Conservation (phyloP, 2,329 filamentous ascomycete genomes). For the Monosporascus sp. region DNA sequence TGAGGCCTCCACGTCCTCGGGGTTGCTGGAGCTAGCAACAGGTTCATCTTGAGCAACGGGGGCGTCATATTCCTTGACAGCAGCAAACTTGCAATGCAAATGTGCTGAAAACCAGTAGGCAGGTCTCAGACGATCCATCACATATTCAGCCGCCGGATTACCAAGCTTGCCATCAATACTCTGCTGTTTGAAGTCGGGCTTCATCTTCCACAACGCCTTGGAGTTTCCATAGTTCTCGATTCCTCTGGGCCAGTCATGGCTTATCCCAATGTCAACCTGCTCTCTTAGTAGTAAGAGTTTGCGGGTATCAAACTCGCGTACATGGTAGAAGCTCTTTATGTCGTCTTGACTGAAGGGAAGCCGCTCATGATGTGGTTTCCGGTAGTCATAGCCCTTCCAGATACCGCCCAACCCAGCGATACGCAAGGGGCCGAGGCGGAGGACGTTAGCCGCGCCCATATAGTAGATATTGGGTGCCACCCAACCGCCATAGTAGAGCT, state of each 20-base stretch:
- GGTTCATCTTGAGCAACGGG: constrained; percentile 18
- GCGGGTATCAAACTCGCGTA: constrained; percentile 83
- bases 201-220: constrained; percentile 62
- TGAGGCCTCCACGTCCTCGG: not conserved
- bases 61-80: constrained; percentile 51
- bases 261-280: constrained; percentile 85
- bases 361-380: constrained; percentile 76
- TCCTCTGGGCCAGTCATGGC: constrained; percentile 89
- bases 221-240: constrained; percentile 76
- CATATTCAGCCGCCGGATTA: constrained; percentile 70
- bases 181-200: constrained; percentile 71
- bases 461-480: constrained; percentile 97
- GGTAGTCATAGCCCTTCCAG: constrained; percentile 88
- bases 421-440: constrained; percentile 76
- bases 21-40: constrained; percentile 3
- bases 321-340: constrained; percentile 79
- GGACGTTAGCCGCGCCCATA: constrained; percentile 83
- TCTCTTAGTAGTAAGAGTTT: constrained; percentile 81
- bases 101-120: constrained; percentile 92
- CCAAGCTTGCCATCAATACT: constrained; percentile 71
- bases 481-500: constrained; percentile 96
- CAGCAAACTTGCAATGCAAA: constrained; percentile 82
- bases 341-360: constrained; percentile 78
- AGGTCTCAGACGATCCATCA: constrained; percentile 77
- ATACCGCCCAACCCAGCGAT: constrained; percentile 92